These are phyloP conservation scores for Prunus mira DNA, from an alignment of 306 rosid genomes.

Conservation along the genomic window DNA sequence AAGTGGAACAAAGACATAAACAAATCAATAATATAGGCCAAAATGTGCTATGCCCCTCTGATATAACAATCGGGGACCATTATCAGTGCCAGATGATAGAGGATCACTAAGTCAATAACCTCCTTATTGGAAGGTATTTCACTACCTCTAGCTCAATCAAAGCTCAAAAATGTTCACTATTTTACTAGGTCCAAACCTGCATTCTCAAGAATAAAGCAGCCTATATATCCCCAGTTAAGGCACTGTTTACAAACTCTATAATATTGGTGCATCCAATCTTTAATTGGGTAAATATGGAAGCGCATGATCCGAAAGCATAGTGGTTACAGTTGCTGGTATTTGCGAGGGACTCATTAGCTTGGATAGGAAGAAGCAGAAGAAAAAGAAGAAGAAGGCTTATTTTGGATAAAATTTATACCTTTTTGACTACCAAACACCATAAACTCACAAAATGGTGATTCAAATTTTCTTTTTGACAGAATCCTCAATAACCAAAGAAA, in stretches of 20 bases:
- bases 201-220: neutral
- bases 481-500: neutral
- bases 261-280: neutral
- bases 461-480: neutral
- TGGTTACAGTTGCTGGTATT: neutral
- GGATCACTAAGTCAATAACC: neutral
- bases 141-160: neutral
- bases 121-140: neutral
- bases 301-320: neutral
- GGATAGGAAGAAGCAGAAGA: neutral
- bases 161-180: neutral
- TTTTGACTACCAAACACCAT: neutral
- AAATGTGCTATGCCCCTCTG: neutral
- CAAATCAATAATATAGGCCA: neutral
- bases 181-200: neutral
- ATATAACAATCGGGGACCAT: neutral
- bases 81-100: neutral
- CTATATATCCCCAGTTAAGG: neutral
- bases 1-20: constrained; percentile 1
- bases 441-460: neutral
- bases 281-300: neutral
- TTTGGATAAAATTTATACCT: neutral
- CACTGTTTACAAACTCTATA: neutral
- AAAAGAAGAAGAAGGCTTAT: too few relatives aligned
- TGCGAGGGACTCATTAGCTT: neutral